Conservation (phyloP, 768 basidiomycete species). For the Naganishia vaughanmartiniae region DNA sequence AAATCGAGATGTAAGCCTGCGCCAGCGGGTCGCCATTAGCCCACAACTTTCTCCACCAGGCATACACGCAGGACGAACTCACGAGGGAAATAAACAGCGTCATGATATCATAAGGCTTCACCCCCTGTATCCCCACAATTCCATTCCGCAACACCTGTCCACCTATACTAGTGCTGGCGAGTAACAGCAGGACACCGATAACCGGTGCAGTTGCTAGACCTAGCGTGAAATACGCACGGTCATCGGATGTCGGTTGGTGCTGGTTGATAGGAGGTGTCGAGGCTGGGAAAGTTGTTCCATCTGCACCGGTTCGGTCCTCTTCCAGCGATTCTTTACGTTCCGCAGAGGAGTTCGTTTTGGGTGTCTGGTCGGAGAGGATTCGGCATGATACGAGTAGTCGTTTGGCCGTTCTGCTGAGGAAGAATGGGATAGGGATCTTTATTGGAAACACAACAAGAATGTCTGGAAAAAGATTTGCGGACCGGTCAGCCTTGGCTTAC, state of each 20-base stretch:
- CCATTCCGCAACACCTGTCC: constrained; percentile 64
- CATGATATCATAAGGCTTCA: constrained; percentile 89
- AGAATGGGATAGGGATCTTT: constrained; percentile 40
- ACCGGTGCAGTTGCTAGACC: constrained; percentile 53
- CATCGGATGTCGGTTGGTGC: constrained; percentile 5
- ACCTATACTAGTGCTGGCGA: constrained; percentile 53
- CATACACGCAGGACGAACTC: constrained; percentile 31
- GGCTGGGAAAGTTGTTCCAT: not conserved
- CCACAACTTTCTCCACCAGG: not conserved
- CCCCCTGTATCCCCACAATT: constrained; percentile 72
- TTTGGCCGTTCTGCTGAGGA: constrained; percentile 1
- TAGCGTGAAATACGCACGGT: constrained; percentile 40
- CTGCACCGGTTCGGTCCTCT: not conserved
- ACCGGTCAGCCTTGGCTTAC: not conserved
- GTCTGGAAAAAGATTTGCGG: not conserved
- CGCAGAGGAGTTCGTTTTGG: not conserved
- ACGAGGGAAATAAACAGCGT: constrained; percentile 84
- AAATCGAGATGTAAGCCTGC: constrained; percentile 82
- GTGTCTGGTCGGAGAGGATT: not conserved
- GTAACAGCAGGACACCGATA: constrained; percentile 54
- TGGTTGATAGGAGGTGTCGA: not conserved
- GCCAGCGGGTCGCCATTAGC: not conserved
- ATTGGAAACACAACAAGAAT: constrained; percentile 53
- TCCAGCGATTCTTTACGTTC: not conserved
- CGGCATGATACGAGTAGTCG: constrained; percentile 34